Evolutionary conservation across 495 filamentous ascomycete species (phyloP), one percentile per base, ranked within the genome.

Genomic region (Haplographium delicatum): DNA sequence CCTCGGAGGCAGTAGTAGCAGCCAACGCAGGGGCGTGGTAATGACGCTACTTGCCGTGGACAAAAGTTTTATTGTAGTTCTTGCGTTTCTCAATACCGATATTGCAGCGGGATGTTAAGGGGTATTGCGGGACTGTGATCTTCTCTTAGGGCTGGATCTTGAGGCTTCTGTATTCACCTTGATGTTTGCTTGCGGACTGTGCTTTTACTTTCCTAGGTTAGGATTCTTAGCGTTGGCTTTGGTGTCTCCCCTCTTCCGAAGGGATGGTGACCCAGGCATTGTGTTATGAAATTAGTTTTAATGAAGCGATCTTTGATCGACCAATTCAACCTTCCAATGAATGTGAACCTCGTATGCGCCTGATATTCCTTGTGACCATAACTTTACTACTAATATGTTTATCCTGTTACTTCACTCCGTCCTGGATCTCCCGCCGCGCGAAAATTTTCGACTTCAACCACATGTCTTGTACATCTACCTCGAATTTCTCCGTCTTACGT

Each of bases 201-300:
- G 28, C 15, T 30, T 50, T 51, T 42, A 20, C 30, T 49, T 51
- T 22, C 10, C 19, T 39, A 19, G 19, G 19, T 11, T 30, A 19
- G 23, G 11, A 5, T 43, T 43, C 22, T 42, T 38, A 46, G 38
- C 47, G 44, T 41, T 57, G 50, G 53, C 37, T 44, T 61, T 31
- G 58, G 58, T 58, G 58, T 61, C 58, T 61, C 58, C 54, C 51
- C 58, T 61, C 51, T 51, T 16, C 22, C 39, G 18, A 19, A 61
- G 58, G 54, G 54, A 61, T 61, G 58, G 54, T 61, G 58, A 61
- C 58, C 58, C 58, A 55, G 41, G 48, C 57, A 11, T 47, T 55
- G 56, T 59, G 16, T 34, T 50, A 43, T 33, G 20, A 5, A 28
- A 23, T 24, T 38, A 54, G 25, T 42, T 45, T 34, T 19, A 24